Percentiles rank a stretch among this genome's conserved stretches.
phyloP scores from a whole-genome alignment of 2,329 filamentous ascomycete genomes.

The Daldinia sp. region DNA sequence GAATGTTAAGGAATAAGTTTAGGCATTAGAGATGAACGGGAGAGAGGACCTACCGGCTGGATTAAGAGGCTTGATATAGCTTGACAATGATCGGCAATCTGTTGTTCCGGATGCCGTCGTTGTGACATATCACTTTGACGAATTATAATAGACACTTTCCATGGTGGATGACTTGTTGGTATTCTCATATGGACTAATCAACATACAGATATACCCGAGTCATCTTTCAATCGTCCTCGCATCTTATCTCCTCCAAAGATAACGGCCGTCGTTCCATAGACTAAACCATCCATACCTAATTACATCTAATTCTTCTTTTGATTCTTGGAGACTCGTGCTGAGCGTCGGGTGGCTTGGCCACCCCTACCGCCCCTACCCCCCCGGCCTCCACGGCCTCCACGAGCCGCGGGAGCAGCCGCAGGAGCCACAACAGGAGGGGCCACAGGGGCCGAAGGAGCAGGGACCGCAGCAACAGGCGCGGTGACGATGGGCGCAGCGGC shows the following conservation, averaged over 20 bases:
- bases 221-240: no score
- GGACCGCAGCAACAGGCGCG: neutral
- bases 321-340: no score
- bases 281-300: no score
- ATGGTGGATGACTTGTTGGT: neutral
- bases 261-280: no score
- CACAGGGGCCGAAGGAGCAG: neutral
- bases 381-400: neutral
- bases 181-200: neutral
- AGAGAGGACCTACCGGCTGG: neutral
- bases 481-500: neutral
- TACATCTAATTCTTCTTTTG: no score
- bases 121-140: neutral
- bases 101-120: neutral
- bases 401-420: neutral
- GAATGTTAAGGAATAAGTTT: constrained; percentile 4
- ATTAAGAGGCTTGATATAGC: constrained; percentile 10
- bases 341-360: no score
- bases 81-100: neutral
- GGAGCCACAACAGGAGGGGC: neutral
- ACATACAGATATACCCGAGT: neutral
- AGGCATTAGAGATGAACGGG: constrained; percentile 8
- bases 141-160: neutral
- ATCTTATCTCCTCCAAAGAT: no score
- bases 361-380: no score